Base-by-base conservation (phyloP, 768 basidiomycete species). In the Gautieria morchelliformis region DNA sequence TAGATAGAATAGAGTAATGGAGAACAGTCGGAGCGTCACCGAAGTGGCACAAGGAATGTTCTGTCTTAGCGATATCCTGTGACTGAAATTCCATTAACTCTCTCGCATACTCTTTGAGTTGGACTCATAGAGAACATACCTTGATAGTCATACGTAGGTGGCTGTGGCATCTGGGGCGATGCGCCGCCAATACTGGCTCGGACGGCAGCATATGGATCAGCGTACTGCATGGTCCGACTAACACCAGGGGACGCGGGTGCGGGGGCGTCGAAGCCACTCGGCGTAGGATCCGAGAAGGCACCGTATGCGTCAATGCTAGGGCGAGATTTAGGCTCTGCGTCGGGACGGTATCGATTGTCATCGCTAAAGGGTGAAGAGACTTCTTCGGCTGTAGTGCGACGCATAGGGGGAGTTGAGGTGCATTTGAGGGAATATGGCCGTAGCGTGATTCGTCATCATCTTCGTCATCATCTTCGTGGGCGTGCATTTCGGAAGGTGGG, bases 221-320 rank as follows among this genome's bases (percentile, higher is more conserved):
- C 90, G 64, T 92, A 89, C 68, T 93, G 90, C 92, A 95, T 93
- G 54, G 93, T 94, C 67, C 91, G 73, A 69, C 90, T 93, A 40
- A 93, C 74, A 27, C 82, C 78, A 22, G 79, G 75, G 9, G 75
- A 65, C 10, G 70, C 59, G 15, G 75, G 64, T 53, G 59, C 52
- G 20, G 27, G 27, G 63, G 59, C 27, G 70, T 68, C 80, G 62
- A 85, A 92, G 22, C 87, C 90, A 57, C 75, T 81, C 1, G 92
- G 90, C 0, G 89, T 80, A 41, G 90, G 89, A 64, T 93, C 92
- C 0, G 85, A 87, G 71, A 93, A 95, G 24, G 91, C 92, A 48
- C 92, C 93, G 64, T 94, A 93, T 15, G 83, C 82, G 63, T 94
- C 93, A 71, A 93, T 81, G 61, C 87, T 90, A 8, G 80, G 83